Evolutionary conservation across 2,329 filamentous ascomycete genomes (phyloP).

Genomic region (Exophiala viscosa): DNA sequence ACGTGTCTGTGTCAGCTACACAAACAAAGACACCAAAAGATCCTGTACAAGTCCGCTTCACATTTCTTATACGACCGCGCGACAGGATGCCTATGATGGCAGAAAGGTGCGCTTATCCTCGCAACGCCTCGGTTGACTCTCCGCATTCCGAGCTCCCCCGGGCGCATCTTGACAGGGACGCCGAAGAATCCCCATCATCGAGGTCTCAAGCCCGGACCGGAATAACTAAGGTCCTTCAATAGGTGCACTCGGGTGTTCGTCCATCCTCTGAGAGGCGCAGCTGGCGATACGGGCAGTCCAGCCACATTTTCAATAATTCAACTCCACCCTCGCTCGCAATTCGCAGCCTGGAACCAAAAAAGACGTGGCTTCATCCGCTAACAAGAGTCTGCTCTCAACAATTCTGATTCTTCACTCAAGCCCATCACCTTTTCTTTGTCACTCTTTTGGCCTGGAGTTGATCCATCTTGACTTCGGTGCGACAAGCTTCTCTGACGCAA

Average conservation of each 20-base stretch:
- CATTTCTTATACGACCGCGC: too few relatives aligned
- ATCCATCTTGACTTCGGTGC: background rate
- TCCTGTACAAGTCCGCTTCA: too few relatives aligned
- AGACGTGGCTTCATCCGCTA: constrained; percentile 20
- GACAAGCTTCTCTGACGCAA: too few relatives aligned
- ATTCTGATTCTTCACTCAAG: background rate
- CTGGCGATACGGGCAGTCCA: too few relatives aligned
- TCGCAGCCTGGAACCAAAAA: constrained; percentile 8
- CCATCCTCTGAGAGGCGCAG: constrained; percentile 4
- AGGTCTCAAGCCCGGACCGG: background rate
- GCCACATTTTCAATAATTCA: background rate
- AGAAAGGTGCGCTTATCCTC: constrained; percentile 9
- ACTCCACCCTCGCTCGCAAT: constrained; percentile 1
- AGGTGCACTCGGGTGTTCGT: constrained; percentile 1
- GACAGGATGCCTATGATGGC: background rate
- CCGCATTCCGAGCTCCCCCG: background rate
- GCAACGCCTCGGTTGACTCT: constrained; percentile 4
- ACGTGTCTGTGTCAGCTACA: background rate
- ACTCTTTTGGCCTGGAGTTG: background rate
- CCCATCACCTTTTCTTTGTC: background rate
- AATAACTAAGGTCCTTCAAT: background rate
- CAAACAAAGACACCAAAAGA: background rate
- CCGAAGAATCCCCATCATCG: too few relatives aligned
- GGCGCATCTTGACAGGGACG: too few relatives aligned
- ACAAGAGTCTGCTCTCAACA: constrained; percentile 10